These are phyloP conservation scores for Ceratobasidium sp. DNA, from an alignment of 1,284 basidiomycete species.

Conservation along the genomic window DNA sequence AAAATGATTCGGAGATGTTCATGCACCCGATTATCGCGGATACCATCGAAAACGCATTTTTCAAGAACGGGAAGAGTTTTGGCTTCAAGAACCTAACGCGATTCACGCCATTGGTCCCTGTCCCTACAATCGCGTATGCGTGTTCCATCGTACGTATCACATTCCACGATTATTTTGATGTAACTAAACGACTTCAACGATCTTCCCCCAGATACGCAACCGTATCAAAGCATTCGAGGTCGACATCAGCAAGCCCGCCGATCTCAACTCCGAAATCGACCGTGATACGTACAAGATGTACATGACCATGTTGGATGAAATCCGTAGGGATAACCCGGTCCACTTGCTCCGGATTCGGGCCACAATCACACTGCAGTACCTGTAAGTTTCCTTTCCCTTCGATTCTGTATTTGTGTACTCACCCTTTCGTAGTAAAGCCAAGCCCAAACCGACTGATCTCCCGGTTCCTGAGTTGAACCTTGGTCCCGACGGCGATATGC, in stretches of 20 bases:
- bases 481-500: not conserved
- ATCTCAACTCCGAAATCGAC: not conserved
- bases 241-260: not conserved
- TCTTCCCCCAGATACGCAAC: not conserved
- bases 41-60: no score
- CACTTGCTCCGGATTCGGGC: no score
- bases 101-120: not conserved
- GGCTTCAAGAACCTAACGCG: not conserved
- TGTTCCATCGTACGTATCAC: not conserved
- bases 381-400: not conserved
- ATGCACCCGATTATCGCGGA: no score
- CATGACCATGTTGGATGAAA: not conserved
- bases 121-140: not conserved
- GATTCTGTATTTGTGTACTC: not conserved
- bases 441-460: not conserved
- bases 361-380: no score
- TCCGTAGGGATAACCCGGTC: not conserved
- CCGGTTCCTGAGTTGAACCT: not conserved
- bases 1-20: no score
- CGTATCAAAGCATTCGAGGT: not conserved
- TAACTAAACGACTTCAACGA: not conserved
- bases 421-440: not conserved
- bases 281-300: not conserved
- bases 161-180: not conserved
- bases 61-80: not conserved